Base-by-base conservation (phyloP, 1,284 basidiomycete species). In the Pterulicium gracile region DNA sequence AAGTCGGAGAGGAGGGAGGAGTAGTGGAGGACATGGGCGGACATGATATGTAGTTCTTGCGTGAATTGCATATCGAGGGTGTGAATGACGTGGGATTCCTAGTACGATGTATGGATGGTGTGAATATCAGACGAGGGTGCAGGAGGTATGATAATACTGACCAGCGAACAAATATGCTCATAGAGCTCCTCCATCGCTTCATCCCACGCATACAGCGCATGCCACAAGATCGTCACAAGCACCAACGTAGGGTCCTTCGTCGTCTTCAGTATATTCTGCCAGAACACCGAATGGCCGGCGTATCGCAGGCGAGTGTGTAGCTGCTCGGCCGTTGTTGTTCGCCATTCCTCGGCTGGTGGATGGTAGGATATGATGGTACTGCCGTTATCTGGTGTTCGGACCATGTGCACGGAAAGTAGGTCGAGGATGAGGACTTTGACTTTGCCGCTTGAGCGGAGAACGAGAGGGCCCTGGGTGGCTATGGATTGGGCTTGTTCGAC, bases 131-230 rank as follows among this genome's bases (percentile, higher is more conserved):
- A n/a, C 4, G 14, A 24, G 14, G 19, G 14, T 14, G 7, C 5
- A n/a, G 27, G 34, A 4, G 36, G 18, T 4, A n/a, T 3, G 12
- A 2, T 24, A 1, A 15, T 19, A 3, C 63, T 40, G 44, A 66
- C 73, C 51, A 75, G 51, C n/a, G 49, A 52, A 43, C 62, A 65
- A 14, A 77, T 66, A 51, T 77, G 69, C 3, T 55, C 50, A 47
- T 70, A 70, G 24, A 77, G 54, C 4, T 54, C 50, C 52, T 77
- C 73, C 27, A 75, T 56, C 2, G 70, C 61, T 53, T 77, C 73
- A 47, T 78, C 75, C 75, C 75, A 77, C 1, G 73, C 62, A 51
- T 77, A 78, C 42, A 77, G 55, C 0, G 71, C 67, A 53, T 75
- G 73, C 75, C 76, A 78, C 42, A 78, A 54, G 36, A 70, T 62